Conservation (phyloP, 2,329 filamentous ascomycete species). For the Ramularia collo-cygni region DNA sequence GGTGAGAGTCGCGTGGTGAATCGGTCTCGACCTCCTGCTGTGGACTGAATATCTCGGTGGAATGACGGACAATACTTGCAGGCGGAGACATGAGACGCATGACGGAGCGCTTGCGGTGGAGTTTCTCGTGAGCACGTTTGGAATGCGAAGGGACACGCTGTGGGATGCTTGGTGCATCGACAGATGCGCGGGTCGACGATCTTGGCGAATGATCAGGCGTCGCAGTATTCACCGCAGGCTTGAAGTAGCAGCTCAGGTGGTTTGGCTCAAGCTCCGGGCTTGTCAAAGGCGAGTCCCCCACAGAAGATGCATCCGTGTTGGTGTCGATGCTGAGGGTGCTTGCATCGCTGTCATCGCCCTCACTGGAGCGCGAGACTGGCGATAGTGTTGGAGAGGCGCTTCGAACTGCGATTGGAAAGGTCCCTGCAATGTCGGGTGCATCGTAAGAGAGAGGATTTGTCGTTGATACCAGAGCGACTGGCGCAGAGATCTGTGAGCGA, state of each 20-base stretch:
- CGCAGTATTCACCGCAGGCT: slow-evolving; percentile 37
- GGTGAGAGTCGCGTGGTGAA: slow-evolving; percentile 47
- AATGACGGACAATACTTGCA: slow-evolving; percentile 47
- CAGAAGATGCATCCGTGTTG: slow-evolving; percentile 57
- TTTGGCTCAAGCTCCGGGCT: slow-evolving; percentile 45
- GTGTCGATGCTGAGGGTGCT: slow-evolving; percentile 49
- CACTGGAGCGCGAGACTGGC: slow-evolving; percentile 43
- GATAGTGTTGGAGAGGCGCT: slow-evolving; percentile 28
- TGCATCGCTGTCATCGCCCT: slow-evolving; percentile 66
- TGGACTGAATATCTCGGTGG: slow-evolving; percentile 37
- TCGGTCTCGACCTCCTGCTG: slow-evolving; percentile 25
- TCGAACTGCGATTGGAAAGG: slow-evolving; percentile 21
- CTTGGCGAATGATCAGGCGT: slow-evolving; percentile 48
- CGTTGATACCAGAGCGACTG: slow-evolving; percentile 80
- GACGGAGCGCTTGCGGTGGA: slow-evolving; percentile 63
- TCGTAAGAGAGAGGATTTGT: slow-evolving; percentile 97
- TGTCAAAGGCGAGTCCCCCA: slow-evolving; percentile 38
- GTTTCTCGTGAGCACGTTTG: slow-evolving; percentile 72
- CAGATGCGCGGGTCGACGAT: slow-evolving; percentile 42
- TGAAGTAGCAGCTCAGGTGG: slow-evolving; percentile 52
- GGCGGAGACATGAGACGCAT: slow-evolving; percentile 36
- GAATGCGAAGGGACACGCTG: slow-evolving; percentile 78
- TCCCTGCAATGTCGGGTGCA: slow-evolving; percentile 65
- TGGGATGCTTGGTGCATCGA: slow-evolving; percentile 62
- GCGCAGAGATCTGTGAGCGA: slow-evolving; percentile 74